phyloP scores from a whole-genome alignment of 495 filamentous ascomycete species.

The Jackrogersella minutella region DNA sequence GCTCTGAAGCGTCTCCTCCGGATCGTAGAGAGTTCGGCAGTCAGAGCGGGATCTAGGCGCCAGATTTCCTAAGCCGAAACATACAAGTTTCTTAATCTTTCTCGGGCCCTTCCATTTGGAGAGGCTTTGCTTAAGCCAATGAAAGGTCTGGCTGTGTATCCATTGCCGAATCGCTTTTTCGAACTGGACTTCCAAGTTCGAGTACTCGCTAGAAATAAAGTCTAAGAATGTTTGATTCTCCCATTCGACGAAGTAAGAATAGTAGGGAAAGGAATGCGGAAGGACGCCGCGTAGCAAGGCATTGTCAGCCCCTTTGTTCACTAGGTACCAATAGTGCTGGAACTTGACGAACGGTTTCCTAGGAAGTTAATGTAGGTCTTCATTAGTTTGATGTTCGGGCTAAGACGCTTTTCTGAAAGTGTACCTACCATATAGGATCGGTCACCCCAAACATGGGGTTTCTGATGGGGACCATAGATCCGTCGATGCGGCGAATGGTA shows the following conservation, averaged over 20 bases:
- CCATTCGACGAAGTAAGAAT: slow-evolving; percentile 17
- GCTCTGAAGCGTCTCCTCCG: background rate
- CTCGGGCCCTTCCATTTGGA: background rate
- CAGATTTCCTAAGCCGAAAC: slow-evolving; percentile 21
- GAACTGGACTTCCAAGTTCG: background rate
- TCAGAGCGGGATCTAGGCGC: background rate
- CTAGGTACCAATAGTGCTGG: slow-evolving; percentile 11
- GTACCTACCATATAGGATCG: slow-evolving; percentile 4
- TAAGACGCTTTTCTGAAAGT: background rate
- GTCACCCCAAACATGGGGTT: slow-evolving; percentile 4
- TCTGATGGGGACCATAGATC: background rate
- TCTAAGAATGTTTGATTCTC: background rate
- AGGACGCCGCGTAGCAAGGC: background rate
- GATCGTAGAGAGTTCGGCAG: background rate
- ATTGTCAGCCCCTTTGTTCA: background rate
- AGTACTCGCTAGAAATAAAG: background rate
- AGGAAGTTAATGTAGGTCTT: background rate
- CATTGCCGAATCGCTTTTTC: background rate
- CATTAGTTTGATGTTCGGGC: background rate
- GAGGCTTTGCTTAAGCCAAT: slow-evolving; percentile 2
- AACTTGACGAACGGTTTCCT: slow-evolving; percentile 16
- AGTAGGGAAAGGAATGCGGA: slow-evolving; percentile 3
- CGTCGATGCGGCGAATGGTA: slow-evolving; percentile 20
- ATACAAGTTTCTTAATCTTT: slow-evolving; percentile 12
- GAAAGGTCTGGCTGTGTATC: background rate